Evolutionary conservation across 1,139 yeast species (phyloP).

Genomic region (Geotrichum restrictum): DNA sequence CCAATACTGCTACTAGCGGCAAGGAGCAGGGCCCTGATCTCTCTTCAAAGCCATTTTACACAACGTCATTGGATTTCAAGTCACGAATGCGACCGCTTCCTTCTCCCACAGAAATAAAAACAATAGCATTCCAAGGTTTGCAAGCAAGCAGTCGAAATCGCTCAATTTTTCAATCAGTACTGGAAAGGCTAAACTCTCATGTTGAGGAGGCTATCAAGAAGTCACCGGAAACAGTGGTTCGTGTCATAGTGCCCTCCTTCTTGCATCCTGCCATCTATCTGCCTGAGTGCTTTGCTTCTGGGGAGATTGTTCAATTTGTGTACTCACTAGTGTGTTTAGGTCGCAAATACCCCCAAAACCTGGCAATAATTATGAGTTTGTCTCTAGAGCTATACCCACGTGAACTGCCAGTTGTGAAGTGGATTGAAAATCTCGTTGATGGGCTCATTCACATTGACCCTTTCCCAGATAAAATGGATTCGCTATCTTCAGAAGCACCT

Average conservation of each 20-base stretch:
- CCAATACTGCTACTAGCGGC: constrained; percentile 9
- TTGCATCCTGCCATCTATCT: constrained; percentile 75
- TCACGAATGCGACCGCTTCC: constrained; percentile 66
- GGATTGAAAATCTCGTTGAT: constrained; percentile 62
- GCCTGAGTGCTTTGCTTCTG: constrained; percentile 49
- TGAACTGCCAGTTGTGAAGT: constrained; percentile 46
- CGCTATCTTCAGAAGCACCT: constrained; percentile 51
- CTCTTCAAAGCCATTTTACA: constrained; percentile 18
- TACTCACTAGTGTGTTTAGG: constrained; percentile 57
- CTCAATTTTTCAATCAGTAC: constrained; percentile 8
- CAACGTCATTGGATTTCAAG: constrained; percentile 54
- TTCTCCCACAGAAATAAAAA: constrained; percentile 51
- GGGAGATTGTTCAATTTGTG: constrained; percentile 56
- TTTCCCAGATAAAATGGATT: constrained; percentile 65
- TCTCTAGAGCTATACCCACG: constrained; percentile 69
- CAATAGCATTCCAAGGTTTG: background rate
- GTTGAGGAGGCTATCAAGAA: constrained; percentile 7
- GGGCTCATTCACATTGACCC: constrained; percentile 75
- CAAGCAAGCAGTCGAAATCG: background rate
- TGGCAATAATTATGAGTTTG: constrained; percentile 54
- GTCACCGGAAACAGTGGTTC: constrained; percentile 43
- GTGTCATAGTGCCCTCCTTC: constrained; percentile 71
- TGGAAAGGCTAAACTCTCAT: background rate
- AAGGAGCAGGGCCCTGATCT: constrained; percentile 3
- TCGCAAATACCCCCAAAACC: constrained; percentile 46